Base-by-base conservation (phyloP, 2,329 filamentous ascomycete species). In the Pezizomycotina sp. region DNA sequence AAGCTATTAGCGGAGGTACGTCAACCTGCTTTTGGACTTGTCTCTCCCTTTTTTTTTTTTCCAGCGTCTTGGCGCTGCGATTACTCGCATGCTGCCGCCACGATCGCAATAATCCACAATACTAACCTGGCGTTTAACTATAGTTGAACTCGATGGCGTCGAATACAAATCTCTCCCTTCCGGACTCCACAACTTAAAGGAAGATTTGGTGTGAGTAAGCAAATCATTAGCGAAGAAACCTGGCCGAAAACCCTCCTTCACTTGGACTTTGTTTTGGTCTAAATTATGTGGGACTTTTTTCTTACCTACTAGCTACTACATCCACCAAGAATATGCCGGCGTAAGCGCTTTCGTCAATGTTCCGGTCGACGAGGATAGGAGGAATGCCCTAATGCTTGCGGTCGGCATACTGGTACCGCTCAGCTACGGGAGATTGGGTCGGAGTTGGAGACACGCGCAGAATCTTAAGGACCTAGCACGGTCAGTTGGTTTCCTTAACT, bases 111-210 rank as follows among this genome's bases (percentile, higher is more conserved):
- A 24, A 12, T 24, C 22, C 22, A 8, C 7, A 12, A 24, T 24
- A 12, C 22, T 24, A 24, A 52, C 45, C 33, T 23, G 31, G 26
- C 14, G 16, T 15, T 32, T 34, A 30, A n/a, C n/a, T 29, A 9
- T 33, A 44, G 41, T 40, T 10, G 37, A 44, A 26, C 14, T 95
- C 31, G 80, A 92, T 49, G 82, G 82, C 36, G 73, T 93, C 52
- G 89, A 98, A 60, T 98, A 83, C 68, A 95, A 93, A 60, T 91
- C 82, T 44, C 67, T 98, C 29, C 89, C 89, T 2, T 95, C 86
- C 0, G 89, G 89, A 15, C 60, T 93, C 31, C 89, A 98, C 59
- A 78, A 81, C 38, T 81, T 95, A 13, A 65, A 75, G 20, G 73
- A 84, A 48, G 89, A 98, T 57, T 64, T 95, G 33, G 64, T 77